These are phyloP conservation scores for Alternaria conjuncta DNA, from an alignment of 2,329 filamentous ascomycete species.

Conservation along the genomic window DNA sequence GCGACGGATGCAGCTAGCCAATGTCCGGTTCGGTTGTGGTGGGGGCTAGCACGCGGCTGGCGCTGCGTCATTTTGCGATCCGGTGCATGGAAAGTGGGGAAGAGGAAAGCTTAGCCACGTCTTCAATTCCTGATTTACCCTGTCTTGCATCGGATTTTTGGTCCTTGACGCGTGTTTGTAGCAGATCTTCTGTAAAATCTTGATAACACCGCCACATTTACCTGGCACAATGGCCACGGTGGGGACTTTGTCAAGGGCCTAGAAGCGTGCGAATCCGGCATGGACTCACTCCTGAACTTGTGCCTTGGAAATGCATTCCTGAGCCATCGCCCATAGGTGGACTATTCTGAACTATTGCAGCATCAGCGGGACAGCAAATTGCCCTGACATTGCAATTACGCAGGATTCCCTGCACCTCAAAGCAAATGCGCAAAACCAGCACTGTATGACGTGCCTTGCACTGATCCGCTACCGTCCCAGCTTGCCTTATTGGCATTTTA, in stretches of 20 bases:
- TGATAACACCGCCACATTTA: conserved; percentile 23
- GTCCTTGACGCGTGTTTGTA: conserved; percentile 6
- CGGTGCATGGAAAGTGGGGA: conserved; percentile 27
- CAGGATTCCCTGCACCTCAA: not conserved
- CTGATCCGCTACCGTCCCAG: not conserved
- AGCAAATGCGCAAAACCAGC: not conserved
- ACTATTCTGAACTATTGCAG: conserved; percentile 3
- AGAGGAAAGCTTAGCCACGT: conserved; percentile 31
- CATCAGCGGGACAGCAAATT: conserved; percentile 2
- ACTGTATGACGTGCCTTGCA: conserved; percentile 6
- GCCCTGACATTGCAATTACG: conserved; percentile 5
- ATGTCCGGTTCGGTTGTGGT: conserved; percentile 13
- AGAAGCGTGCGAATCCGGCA: conserved; percentile 16
- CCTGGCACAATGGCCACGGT: conserved; percentile 11
- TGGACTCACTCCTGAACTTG: not conserved
- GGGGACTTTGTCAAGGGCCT: conserved; percentile 19
- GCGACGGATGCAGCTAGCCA: conserved; percentile 13
- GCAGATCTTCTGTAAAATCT: conserved; percentile 3
- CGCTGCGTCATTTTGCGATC: conserved; percentile 36
- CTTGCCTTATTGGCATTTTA: not conserved
- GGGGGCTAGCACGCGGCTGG: conserved; percentile 22
- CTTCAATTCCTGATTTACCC: conserved; percentile 30
- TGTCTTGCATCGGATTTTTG: conserved; percentile 9
- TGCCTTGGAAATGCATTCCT: conserved; percentile 17
- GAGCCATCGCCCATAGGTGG: conserved; percentile 15